Evolutionary conservation across 2,329 filamentous ascomycete genomes (phyloP), one percentile per base, ranked within the genome.

Genomic region (Neonectria magnoliae): DNA sequence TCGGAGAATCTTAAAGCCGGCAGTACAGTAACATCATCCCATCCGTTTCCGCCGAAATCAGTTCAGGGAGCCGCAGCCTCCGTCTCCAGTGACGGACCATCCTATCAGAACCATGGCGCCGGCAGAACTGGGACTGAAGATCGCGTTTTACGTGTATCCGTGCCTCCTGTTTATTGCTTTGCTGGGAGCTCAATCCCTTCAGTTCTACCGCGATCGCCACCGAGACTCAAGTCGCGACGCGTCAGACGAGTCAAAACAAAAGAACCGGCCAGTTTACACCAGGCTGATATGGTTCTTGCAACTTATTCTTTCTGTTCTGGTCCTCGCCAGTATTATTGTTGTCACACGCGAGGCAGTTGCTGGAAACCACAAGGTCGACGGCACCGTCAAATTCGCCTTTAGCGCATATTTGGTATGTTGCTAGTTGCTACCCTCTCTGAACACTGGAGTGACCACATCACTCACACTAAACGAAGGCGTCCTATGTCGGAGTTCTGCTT

Each of bases 71-170:
- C 6, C 25, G 25, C 25, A 57, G 38, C 41, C 65, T 38, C 50
- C 38, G n/a, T 33, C 29, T 14, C 14, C 5, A 25, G 13, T 44
- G 13, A 16, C 16, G 9, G 9, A 18, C 22, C n/a, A 36, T 18
- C 20, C 14, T 11, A 56, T 48, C 22, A 11, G 25, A 65, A 52
- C 48, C 65, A 81, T 81, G 79, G 77, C 76, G 48, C 74, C 66
- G 47, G 71, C 74, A 53, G 71, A 80, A 68, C 62, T 77, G 45
- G 81, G 77, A 41, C 69, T 82, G 53, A 73, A 78, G 63, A 71
- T 78, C 8, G 78, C 77, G 63, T 82, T 82, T 67, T 82, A 82
- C 55, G 57, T 78, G 56, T 82, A 82, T 62, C 81, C 81, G 1
- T 77, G 76, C 44, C 72, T 76, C 5, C 75, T 82, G 9, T 81